Conservation (phyloP, 1,139 yeast genomes). For the Yamadazyma aaseri region DNA sequence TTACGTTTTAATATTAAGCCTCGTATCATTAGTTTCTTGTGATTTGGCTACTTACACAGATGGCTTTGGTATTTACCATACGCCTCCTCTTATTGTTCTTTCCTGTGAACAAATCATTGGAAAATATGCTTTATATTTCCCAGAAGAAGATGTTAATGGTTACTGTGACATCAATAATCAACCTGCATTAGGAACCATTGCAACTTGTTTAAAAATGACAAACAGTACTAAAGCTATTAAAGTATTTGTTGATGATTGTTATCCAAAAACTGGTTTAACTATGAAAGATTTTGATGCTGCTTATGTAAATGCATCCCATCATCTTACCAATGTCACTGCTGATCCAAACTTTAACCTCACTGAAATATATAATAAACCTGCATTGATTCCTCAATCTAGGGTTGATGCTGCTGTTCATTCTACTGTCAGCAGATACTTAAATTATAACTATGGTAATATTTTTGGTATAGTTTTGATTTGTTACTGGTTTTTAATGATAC, state of each 20-base stretch:
- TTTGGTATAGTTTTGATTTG: conserved; percentile 49
- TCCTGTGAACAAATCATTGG: conserved; percentile 30
- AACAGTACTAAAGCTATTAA: conserved; percentile 25
- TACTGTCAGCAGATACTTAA: conserved; percentile 37
- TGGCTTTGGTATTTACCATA: conserved; percentile 14
- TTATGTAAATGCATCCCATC: conserved; percentile 36
- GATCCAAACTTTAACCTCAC: conserved; percentile 30
- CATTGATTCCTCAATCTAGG: conserved; percentile 19
- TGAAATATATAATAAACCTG: conserved; percentile 31
- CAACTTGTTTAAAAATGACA: conserved; percentile 30
- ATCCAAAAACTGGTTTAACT: conserved; percentile 21
- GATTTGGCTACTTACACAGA: conserved; percentile 5
- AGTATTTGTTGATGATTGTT: conserved; percentile 24
- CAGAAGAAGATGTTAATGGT: conserved; percentile 15
- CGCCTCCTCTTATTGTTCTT: conserved; percentile 17
- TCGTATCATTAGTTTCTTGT: background rate
- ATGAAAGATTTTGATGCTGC: conserved; percentile 26
- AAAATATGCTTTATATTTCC: conserved; percentile 16
- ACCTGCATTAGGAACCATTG: conserved; percentile 41
- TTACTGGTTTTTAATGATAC: conserved; percentile 44
- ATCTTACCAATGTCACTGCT: conserved; percentile 22
- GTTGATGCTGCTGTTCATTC: conserved; percentile 36
- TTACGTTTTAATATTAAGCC: no score
- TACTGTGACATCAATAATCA: conserved; percentile 32
- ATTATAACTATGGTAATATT: conserved; percentile 44